A percentile compares a stretch with the other conserved stretches of the same genome.
Evolutionary conservation across 2,329 filamentous ascomycete genomes (phyloP).

Genomic region (Thielaviopsis euricoi): DNA sequence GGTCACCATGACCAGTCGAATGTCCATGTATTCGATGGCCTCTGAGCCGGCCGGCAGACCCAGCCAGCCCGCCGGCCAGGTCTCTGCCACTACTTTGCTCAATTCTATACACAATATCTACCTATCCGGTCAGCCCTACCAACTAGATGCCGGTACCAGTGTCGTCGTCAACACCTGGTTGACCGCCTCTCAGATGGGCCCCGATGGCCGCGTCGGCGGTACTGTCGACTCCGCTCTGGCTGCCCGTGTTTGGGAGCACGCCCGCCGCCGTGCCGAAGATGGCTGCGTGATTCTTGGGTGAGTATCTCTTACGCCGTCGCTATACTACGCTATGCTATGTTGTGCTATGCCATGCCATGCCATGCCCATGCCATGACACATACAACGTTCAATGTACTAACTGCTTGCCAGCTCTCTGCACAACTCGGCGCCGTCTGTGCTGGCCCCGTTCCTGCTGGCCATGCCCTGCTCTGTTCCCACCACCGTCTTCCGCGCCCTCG

Average conservation of each 20-base stretch:
- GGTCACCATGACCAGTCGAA: constrained; percentile 39
- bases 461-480: constrained; percentile 67
- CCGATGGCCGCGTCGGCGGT: constrained; percentile 53
- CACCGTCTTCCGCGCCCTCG: constrained; percentile 59
- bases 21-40: constrained; percentile 53
- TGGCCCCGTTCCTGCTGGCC: constrained; percentile 64
- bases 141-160: constrained; percentile 77
- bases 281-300: constrained; percentile 83
- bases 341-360: background rate
- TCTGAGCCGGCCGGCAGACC: constrained; percentile 41
- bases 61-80: constrained; percentile 45
- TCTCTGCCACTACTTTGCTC: constrained; percentile 83
- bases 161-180: constrained; percentile 93
- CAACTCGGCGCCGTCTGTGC: constrained; percentile 68
- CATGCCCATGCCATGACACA: too few species aligned
- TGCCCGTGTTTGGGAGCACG: constrained; percentile 86
- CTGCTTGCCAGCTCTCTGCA: constrained; percentile 55
- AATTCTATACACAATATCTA: constrained; percentile 88
- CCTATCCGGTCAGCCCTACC: constrained; percentile 64
- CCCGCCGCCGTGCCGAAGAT: constrained; percentile 83
- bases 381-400: background rate
- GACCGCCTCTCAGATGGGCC: constrained; percentile 54
- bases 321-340: background rate
- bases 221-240: constrained; percentile 69
- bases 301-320: constrained; percentile 15